phyloP scores from a whole-genome alignment of 495 filamentous ascomycete species.

The Penicillium psychrofluorescens region DNA sequence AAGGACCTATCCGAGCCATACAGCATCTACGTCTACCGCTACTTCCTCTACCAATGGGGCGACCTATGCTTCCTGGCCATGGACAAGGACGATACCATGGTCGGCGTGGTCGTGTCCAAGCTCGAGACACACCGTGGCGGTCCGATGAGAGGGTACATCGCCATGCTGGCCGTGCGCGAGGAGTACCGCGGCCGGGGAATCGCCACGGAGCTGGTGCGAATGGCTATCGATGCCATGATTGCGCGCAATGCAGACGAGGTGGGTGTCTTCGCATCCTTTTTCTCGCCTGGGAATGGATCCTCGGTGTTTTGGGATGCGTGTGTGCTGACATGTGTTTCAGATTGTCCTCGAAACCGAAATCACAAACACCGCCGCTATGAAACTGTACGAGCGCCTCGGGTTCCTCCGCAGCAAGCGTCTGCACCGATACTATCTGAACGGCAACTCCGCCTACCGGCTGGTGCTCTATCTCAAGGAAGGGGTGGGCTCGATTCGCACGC shows the following conservation, averaged over 20 bases:
- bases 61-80: conserved; percentile 91
- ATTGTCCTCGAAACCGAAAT: conserved; percentile 96
- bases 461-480: conserved; percentile 74
- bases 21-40: conserved; percentile 98
- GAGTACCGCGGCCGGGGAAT: conserved; percentile 80
- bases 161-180: conserved; percentile 87
- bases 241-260: conserved; percentile 80
- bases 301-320: too few species aligned
- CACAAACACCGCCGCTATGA: conserved; percentile 85
- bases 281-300: too few species aligned
- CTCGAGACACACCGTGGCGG: conserved; percentile 80
- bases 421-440: conserved; percentile 94
- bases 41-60: conserved; percentile 98
- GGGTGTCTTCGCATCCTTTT: background rate
- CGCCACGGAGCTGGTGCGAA: conserved; percentile 78
- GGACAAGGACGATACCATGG: conserved; percentile 47
- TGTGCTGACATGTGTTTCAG: conserved; percentile 20
- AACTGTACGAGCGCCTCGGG: conserved; percentile 87
- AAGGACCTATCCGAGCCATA: conserved; percentile 98
- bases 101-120: conserved; percentile 95
- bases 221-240: conserved; percentile 90
- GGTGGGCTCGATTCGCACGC: conserved; percentile 30
- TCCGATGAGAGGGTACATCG: conserved; percentile 89
- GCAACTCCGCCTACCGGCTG: conserved; percentile 87
- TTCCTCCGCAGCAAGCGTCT: conserved; percentile 90